phyloP scores from a whole-genome alignment of 2,329 filamentous ascomycete genomes.

The Beauveria caledonica region DNA sequence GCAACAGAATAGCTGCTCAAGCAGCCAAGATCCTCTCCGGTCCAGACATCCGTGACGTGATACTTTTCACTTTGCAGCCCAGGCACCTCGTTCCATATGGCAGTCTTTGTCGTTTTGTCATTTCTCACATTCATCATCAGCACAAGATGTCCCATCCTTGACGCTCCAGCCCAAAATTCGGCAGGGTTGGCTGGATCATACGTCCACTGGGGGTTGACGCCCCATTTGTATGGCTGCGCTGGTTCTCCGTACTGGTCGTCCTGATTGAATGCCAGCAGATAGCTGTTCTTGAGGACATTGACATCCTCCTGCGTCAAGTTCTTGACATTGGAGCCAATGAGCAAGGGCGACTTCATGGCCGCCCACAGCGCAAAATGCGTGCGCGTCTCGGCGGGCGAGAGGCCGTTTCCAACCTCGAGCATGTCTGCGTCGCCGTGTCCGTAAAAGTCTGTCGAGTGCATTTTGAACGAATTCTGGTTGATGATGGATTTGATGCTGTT shows the following conservation, averaged over 20 bases:
- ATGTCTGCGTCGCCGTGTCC: conserved; percentile 44
- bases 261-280: conserved; percentile 36
- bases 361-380: conserved; percentile 46
- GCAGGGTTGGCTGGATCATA: conserved; percentile 40
- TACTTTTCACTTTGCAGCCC: conserved; percentile 27
- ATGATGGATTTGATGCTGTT: conserved; percentile 30
- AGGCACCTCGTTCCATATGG: conserved; percentile 35
- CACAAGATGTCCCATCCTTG: conserved; percentile 34
- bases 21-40: conserved; percentile 30
- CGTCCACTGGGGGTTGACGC: conserved; percentile 39
- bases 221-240: conserved; percentile 39
- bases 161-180: conserved; percentile 40
- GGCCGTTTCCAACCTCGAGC: conserved; percentile 42
- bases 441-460: conserved; percentile 38
- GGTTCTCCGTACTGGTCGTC: conserved; percentile 33
- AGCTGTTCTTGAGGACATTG: conserved; percentile 33
- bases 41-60: conserved; percentile 38
- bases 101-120: conserved; percentile 25
- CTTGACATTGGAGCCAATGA: conserved; percentile 38
- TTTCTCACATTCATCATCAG: conserved; percentile 38
- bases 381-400: conserved; percentile 36
- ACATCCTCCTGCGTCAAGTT: conserved; percentile 27
- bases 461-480: conserved; percentile 39
- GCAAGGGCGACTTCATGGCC: conserved; percentile 39
- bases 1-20: conserved; percentile 21